Evolutionary conservation across 1,284 basidiomycete species (phyloP).

Genomic region (Pyrrhoderma lamaoense): DNA sequence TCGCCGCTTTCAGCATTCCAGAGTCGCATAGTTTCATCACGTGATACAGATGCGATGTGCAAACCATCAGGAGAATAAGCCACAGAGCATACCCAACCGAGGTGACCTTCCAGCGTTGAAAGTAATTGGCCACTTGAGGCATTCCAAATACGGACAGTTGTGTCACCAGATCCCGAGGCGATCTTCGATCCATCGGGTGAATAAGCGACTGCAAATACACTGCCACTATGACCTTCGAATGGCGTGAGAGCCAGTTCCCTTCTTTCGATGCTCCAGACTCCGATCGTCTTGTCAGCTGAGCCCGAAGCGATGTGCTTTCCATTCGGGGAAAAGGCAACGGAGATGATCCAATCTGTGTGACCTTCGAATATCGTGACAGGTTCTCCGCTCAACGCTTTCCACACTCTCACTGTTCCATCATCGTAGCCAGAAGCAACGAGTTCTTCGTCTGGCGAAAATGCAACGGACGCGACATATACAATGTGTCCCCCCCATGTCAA

Average conservation of each 20-base stretch:
- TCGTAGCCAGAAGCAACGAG: background rate
- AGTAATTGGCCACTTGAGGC: constrained; percentile 61
- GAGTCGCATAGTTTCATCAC: background rate
- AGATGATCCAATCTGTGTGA: background rate
- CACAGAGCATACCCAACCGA: background rate
- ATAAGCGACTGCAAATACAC: background rate
- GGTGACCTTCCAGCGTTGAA: background rate
- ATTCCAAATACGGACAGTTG: constrained; percentile 89
- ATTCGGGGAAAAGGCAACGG: background rate
- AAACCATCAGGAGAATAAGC: background rate
- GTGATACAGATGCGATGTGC: background rate
- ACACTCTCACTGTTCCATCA: background rate
- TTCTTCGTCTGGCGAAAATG: background rate
- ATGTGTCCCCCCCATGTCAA: background rate
- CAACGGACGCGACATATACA: background rate
- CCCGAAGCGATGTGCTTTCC: background rate
- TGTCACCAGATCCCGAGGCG: constrained; percentile 61
- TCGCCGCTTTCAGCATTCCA: constrained; percentile 2
- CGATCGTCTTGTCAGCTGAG: background rate
- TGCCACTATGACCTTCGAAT: no score
- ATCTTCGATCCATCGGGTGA: constrained; percentile 2
- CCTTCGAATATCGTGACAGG: background rate
- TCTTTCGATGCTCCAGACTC: background rate
- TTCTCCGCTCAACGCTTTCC: no score
- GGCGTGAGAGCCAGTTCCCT: no score